Conservation (phyloP, 2,329 filamentous ascomycete genomes). For the Biscogniauxia sp. region DNA sequence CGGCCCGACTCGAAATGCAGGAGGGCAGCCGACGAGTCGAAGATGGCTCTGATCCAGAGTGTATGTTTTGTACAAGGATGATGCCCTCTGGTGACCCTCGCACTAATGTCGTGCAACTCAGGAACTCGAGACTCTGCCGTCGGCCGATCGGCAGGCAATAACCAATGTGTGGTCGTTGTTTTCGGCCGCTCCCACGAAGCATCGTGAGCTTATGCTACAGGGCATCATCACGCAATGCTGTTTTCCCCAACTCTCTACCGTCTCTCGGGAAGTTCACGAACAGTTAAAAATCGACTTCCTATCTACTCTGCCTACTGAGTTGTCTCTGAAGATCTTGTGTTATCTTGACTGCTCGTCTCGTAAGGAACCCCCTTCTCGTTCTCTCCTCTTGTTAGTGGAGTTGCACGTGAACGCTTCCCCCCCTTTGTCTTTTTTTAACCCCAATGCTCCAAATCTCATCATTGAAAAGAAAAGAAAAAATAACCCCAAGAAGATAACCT, state of each 20-base stretch:
- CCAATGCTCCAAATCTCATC: background rate
- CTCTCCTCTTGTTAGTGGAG: background rate
- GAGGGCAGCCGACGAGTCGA: constrained; percentile 87
- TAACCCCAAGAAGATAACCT: background rate
- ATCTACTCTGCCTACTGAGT: constrained; percentile 80
- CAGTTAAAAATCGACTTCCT: constrained; percentile 98
- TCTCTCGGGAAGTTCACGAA: constrained; percentile 86
- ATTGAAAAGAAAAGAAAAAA: no score
- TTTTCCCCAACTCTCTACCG: constrained; percentile 92
- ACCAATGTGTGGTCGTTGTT: constrained; percentile 98
- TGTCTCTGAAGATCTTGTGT: constrained; percentile 90
- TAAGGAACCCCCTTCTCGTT: background rate
- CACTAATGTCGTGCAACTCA: constrained; percentile 34
- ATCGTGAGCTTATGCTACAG: constrained; percentile 93
- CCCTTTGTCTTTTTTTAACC: background rate
- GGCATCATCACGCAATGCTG: constrained; percentile 96
- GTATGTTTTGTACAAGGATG: constrained; percentile 46
- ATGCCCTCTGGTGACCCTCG: constrained; percentile 6
- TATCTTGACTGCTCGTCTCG: constrained; percentile 86
- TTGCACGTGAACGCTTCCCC: background rate
- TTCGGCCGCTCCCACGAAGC: constrained; percentile 89
- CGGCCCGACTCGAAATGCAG: constrained; percentile 91
- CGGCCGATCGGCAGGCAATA: constrained; percentile 89
- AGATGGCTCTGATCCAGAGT: constrained; percentile 91
- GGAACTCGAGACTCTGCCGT: constrained; percentile 79